Conservation (phyloP, 352 stramenopile species). For the Plasmopara viticola region DNA sequence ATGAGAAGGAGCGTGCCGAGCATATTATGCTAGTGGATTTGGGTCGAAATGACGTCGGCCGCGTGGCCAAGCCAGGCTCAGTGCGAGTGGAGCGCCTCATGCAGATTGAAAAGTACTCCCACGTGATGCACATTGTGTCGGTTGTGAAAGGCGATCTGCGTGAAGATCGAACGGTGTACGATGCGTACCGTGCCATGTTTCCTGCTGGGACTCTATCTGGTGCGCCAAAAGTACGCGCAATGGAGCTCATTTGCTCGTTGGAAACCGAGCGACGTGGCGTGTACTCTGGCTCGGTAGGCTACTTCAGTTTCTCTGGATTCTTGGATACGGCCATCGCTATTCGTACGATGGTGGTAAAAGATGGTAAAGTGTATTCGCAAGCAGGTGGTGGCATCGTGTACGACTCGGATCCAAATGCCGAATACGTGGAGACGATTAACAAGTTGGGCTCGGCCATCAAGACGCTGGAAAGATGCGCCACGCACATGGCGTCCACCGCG, state of each 20-base stretch:
- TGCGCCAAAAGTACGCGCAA: slow-evolving; percentile 86
- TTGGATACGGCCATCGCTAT: slow-evolving; percentile 88
- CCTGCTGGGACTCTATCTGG: slow-evolving; percentile 82
- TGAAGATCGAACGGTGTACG: slow-evolving; percentile 77
- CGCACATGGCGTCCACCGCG: slow-evolving; percentile 31
- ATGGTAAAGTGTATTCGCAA: slow-evolving; percentile 76
- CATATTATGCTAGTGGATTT: slow-evolving; percentile 92
- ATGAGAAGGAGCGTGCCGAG: slow-evolving; percentile 88
- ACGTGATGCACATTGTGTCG: slow-evolving; percentile 90
- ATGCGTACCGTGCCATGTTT: slow-evolving; percentile 87
- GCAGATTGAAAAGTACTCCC: slow-evolving; percentile 89
- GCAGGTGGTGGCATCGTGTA: slow-evolving; percentile 85
- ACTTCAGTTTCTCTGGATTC: slow-evolving; percentile 82
- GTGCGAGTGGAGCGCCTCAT: slow-evolving; percentile 84
- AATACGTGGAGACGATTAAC: slow-evolving; percentile 89
- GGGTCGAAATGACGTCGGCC: slow-evolving; percentile 85
- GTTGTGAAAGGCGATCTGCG: slow-evolving; percentile 81
- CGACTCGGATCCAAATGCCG: slow-evolving; percentile 78
- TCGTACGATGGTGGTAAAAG: slow-evolving; percentile 81
- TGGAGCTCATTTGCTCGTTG: slow-evolving; percentile 85
- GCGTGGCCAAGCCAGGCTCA: slow-evolving; percentile 72
- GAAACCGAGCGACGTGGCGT: slow-evolving; percentile 76
- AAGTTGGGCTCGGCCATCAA: slow-evolving; percentile 80
- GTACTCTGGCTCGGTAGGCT: slow-evolving; percentile 85
- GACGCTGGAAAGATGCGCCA: slow-evolving; percentile 75